These are phyloP conservation scores for Grigorovia transvaalensis DNA, from an alignment of 805 yeast species.

Conservation along the genomic window DNA sequence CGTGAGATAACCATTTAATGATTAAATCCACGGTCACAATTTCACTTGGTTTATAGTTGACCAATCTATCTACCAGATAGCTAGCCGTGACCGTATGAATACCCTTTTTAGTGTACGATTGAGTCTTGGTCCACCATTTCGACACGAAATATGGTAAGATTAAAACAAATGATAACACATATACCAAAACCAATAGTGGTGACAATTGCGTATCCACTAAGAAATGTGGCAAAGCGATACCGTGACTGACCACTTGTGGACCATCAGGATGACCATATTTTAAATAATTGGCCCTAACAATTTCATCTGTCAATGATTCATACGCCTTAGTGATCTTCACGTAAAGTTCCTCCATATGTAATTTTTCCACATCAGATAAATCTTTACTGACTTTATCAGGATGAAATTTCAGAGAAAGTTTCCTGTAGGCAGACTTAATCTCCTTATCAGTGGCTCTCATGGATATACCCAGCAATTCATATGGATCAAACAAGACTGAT, in stretches of 20 bases:
- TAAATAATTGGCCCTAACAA: slow-evolving; percentile 66
- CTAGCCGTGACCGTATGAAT: slow-evolving; percentile 79
- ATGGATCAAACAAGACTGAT: slow-evolving; percentile 65
- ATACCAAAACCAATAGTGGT: slow-evolving; percentile 50
- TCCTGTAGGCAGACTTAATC: slow-evolving; percentile 73
- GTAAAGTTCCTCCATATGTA: slow-evolving; percentile 59
- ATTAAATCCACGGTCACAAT: slow-evolving; percentile 47
- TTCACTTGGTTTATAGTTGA: slow-evolving; percentile 66
- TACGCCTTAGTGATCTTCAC: slow-evolving; percentile 85
- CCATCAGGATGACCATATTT: slow-evolving; percentile 98
- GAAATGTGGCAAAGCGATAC: slow-evolving; percentile 90
- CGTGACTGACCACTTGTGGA: slow-evolving; percentile 80
- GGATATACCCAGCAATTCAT: slow-evolving; percentile 69
- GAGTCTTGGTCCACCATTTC: slow-evolving; percentile 82
- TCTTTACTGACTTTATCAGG: slow-evolving; percentile 80
- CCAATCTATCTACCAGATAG: slow-evolving; percentile 54
- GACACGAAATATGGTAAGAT: slow-evolving; percentile 74
- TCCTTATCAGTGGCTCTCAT: slow-evolving; percentile 62
- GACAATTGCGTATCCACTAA: slow-evolving; percentile 76
- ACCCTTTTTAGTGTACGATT: slow-evolving; percentile 71
- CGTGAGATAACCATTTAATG: slow-evolving; percentile 45
- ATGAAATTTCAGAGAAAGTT: slow-evolving; percentile 77
- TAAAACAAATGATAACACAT: slow-evolving; percentile 64
- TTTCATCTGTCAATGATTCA: slow-evolving; percentile 88
- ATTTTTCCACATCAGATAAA: slow-evolving; percentile 44